Base-by-base conservation (phyloP, 495 filamentous ascomycete genomes). In the Penicillium verhagenii region DNA sequence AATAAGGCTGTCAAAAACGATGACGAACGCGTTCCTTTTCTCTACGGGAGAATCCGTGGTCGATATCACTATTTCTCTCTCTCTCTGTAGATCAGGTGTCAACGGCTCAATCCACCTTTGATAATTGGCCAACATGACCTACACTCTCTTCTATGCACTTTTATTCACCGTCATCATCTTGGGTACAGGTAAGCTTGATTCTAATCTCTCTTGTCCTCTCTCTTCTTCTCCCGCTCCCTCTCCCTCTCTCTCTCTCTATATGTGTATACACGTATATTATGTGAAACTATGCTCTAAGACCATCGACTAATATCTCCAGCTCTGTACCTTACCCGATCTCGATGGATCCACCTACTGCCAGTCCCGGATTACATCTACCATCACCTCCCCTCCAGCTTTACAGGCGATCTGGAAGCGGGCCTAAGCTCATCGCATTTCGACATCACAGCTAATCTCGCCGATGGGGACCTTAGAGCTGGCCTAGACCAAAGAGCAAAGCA, bases 371-470 rank as follows among this genome's bases (percentile, higher is more conserved):
- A 83, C 59, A 73, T 83, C 54, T 97, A 97, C 74, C 69, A 85
- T 50, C 85, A 80, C 25, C 81, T 97, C 11, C 89, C 90, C 0
- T 72, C 79, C 3, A 82, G 81, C 57, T 96, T 97, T 71, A 76
- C 71, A 31, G 82, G 75, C 45, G 94, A 98, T 72, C 81, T 92
- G 37, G 92, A 96, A 68, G 82, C 89, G 19, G 94, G 94, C 16
- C 79, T 98, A 25, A 88, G 85, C 47, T 92, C 88, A 39, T 79
- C 76, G 42, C 85, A 84, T 42, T 98, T 97, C 67, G 87, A 96
- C 64, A 80, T 97, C 37, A 64, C 75, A 23, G 81, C 79, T 21
- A 98, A 98, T 73, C 71, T 98, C 18, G 83, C 83, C 24, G 81
- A 78, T 24, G 87, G 86, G 19, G 95, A 98, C 68, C 72, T 72